Conservation (phyloP, 1,139 yeast genomes). For the Saccharomyces hybrid region DNA sequence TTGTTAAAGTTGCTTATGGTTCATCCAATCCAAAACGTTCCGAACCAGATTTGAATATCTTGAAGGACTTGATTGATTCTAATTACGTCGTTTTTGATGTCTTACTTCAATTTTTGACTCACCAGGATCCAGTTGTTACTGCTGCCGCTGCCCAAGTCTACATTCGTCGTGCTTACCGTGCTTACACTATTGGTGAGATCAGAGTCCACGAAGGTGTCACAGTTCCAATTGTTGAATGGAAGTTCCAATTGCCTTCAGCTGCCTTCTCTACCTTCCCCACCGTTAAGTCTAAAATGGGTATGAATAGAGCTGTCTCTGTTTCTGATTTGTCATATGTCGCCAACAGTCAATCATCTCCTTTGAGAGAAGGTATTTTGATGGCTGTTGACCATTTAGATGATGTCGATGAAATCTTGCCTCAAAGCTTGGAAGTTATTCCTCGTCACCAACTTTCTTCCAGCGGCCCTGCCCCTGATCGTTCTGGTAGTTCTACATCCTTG, state of each 20-base stretch:
- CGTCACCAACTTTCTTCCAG: conserved; percentile 33
- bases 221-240: conserved; percentile 78
- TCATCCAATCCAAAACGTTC: conserved; percentile 70
- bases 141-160: conserved; percentile 96
- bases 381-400: conserved; percentile 84
- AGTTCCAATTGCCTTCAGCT: conserved; percentile 81
- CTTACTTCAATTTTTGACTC: conserved; percentile 78
- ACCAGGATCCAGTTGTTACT: conserved; percentile 79
- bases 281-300: conserved; percentile 39
- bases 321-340: conserved; percentile 84
- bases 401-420: conserved; percentile 69
- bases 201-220: conserved; percentile 44
- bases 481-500: conserved; percentile 38
- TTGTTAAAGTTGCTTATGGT: conserved; percentile 82
- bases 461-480: conserved; percentile 41
- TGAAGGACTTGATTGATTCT: conserved; percentile 90
- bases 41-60: conserved; percentile 70
- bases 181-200: conserved; percentile 78
- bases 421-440: conserved; percentile 69
- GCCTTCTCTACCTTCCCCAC: conserved; percentile 61
- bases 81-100: conserved; percentile 95
- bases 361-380: conserved; percentile 81
- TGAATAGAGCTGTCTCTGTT: conserved; percentile 85
- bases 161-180: conserved; percentile 93
- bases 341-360: conserved; percentile 52